These are phyloP conservation scores for Penicillium bovifimosum DNA, from an alignment of 495 filamentous ascomycete genomes.

Conservation along the genomic window DNA sequence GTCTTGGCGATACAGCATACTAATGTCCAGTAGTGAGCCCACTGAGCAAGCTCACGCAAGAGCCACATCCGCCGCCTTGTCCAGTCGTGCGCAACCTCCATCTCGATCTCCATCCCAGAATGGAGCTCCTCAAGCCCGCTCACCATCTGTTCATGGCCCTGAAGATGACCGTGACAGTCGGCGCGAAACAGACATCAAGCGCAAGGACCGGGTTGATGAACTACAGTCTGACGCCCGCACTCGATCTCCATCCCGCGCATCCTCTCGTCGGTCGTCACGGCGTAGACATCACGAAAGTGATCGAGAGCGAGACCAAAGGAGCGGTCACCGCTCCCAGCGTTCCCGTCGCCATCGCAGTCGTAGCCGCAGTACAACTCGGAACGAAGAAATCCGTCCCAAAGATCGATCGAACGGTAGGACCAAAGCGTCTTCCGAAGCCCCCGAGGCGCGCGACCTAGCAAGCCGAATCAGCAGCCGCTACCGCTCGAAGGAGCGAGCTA, in stretches of 20 bases:
- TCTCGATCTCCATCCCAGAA: conserved; percentile 47
- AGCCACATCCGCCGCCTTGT: conserved; percentile 26
- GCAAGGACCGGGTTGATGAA: conserved; percentile 1
- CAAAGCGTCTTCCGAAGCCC: conserved; percentile 12
- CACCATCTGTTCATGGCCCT: conserved; percentile 42
- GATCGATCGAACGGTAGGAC: conserved; percentile 13
- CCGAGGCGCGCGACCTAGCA: conserved; percentile 13
- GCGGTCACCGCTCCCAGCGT: conserved; percentile 39
- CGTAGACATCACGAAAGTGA: conserved; percentile 43
- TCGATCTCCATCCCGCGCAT: conserved; percentile 49
- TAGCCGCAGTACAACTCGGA: conserved; percentile 26
- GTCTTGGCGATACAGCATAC: not conserved
- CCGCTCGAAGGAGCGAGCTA: conserved; percentile 36
- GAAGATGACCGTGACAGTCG: conserved; percentile 45
- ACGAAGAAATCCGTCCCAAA: conserved; percentile 24
- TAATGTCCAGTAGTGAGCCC: not conserved
- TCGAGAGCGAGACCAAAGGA: conserved; percentile 34
- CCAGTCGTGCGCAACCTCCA: conserved; percentile 33
- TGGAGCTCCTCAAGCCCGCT: conserved; percentile 54
- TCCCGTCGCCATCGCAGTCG: conserved; percentile 46
- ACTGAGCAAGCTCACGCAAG: not conserved
- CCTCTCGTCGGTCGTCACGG: conserved; percentile 46
- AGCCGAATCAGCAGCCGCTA: conserved; percentile 26
- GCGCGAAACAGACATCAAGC: conserved; percentile 36
- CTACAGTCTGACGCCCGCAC: conserved; percentile 23